Conservation (phyloP, 805 yeast species). For the Candida vartiovaarae region DNA sequence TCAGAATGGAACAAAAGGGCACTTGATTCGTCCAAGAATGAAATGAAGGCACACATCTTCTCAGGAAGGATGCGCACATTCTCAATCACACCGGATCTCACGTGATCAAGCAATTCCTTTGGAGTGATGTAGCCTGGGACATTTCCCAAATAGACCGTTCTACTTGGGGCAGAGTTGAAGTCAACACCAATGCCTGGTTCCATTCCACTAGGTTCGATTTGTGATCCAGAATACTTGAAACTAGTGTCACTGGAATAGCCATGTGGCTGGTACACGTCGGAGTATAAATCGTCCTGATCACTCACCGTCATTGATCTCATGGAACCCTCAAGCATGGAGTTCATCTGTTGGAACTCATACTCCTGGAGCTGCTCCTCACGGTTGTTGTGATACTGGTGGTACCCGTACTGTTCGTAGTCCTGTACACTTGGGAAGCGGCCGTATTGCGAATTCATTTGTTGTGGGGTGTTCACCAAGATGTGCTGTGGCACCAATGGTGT, state of each 20-base stretch:
- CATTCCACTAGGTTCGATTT: not conserved
- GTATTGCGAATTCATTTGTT: slow-evolving; percentile 8
- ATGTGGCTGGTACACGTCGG: not conserved
- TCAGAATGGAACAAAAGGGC: slow-evolving; percentile 92
- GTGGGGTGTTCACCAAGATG: slow-evolving; percentile 19
- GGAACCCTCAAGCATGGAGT: slow-evolving; percentile 1
- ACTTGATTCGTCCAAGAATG: slow-evolving; percentile 82
- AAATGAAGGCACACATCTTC: slow-evolving; percentile 83
- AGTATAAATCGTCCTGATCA: slow-evolving; percentile 4
- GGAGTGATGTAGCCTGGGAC: slow-evolving; percentile 77
- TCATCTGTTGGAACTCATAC: slow-evolving; percentile 1
- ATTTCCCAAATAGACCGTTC: slow-evolving; percentile 88
- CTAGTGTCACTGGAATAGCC: slow-evolving; percentile 1
- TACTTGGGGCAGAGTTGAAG: slow-evolving; percentile 50
- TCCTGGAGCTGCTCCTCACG: not conserved
- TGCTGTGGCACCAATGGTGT: slow-evolving; percentile 22
- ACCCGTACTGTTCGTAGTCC: slow-evolving; percentile 8
- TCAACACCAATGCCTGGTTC: slow-evolving; percentile 10
- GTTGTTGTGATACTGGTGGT: not conserved
- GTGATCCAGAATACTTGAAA: not conserved
- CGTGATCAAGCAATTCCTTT: slow-evolving; percentile 80
- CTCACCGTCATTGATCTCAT: not conserved
- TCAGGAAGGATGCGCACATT: slow-evolving; percentile 70
- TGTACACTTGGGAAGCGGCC: slow-evolving; percentile 1
- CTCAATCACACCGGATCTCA: slow-evolving; percentile 85